phyloP scores from a whole-genome alignment of 768 basidiomycete species.

The Baorangia bicolor region DNA sequence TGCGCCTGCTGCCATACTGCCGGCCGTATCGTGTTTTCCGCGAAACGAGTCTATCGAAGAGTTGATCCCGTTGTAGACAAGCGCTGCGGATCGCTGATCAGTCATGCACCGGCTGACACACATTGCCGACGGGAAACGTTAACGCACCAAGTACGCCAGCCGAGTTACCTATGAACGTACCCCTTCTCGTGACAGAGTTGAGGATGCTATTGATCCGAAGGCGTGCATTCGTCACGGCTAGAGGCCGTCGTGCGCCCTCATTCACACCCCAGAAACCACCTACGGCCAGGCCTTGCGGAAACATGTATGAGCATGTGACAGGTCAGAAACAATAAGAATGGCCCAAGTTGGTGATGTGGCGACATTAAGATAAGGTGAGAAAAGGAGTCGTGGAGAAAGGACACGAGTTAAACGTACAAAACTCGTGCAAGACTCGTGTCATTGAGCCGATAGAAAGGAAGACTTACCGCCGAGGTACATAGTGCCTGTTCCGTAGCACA shows the following conservation, averaged over 20 bases:
- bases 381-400: constrained; percentile 44
- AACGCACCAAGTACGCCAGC: constrained; percentile 93
- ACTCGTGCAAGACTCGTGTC: constrained; percentile 44
- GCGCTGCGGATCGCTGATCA: constrained; percentile 54
- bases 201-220: constrained; percentile 96
- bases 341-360: constrained; percentile 54
- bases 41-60: constrained; percentile 87
- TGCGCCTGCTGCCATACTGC: constrained; percentile 91
- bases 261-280: constrained; percentile 96
- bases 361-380: constrained; percentile 70
- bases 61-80: constrained; percentile 96
- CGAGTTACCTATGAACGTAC: constrained; percentile 97
- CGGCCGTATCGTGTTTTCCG: constrained; percentile 88
- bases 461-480: constrained; percentile 95
- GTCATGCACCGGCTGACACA: constrained; percentile 34
- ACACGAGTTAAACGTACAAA: constrained; percentile 49
- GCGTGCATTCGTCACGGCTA: constrained; percentile 81
- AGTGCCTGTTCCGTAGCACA: constrained; percentile 98
- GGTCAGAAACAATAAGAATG: constrained; percentile 74
- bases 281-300: constrained; percentile 81
- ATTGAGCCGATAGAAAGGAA: constrained; percentile 57
- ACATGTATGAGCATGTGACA: constrained; percentile 74
- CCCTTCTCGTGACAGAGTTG: constrained; percentile 95
- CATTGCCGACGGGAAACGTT: constrained; percentile 32
- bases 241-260: constrained; percentile 86